Evolutionary conservation across 805 yeast species (phyloP).

Genomic region (Myxozyma vanderwaltii): DNA sequence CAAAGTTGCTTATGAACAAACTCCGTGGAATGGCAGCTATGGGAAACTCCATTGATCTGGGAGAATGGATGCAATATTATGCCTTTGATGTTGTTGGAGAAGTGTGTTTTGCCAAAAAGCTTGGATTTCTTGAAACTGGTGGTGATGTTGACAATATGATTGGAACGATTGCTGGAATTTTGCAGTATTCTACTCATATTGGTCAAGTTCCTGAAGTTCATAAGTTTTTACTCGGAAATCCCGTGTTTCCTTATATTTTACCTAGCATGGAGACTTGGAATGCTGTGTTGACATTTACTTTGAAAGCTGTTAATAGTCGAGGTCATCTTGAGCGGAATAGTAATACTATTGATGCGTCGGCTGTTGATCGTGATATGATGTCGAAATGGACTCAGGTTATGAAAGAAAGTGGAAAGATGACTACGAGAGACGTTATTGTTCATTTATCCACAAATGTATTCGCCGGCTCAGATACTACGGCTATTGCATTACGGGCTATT

Average conservation of each 20-base stretch:
- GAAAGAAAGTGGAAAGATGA: not conserved
- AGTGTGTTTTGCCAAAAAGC: not conserved
- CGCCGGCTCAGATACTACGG: conserved; percentile 13
- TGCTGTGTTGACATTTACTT: not conserved
- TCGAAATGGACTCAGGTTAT: conserved; percentile 7
- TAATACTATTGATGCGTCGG: not conserved
- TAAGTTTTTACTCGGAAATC: conserved; percentile 5
- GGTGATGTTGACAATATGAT: conserved; percentile 9
- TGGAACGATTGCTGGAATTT: not conserved
- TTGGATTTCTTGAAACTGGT: conserved; percentile 11
- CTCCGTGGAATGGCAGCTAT: not conserved
- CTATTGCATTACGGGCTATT: conserved; percentile 1
- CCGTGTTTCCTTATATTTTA: not conserved
- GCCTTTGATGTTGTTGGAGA: conserved; percentile 15
- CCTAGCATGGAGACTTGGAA: conserved; percentile 12
- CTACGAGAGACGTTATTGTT: conserved; percentile 5
- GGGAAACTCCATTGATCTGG: not conserved
- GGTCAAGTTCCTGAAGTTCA: conserved; percentile 4
- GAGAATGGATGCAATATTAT: conserved; percentile 6
- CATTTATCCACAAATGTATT: conserved; percentile 3
- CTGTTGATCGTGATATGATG: conserved; percentile 1
- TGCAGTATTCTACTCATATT: not conserved
- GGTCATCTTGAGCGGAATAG: not conserved
- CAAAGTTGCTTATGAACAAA: not conserved
- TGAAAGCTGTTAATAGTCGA: conserved; percentile 5